These are phyloP conservation scores for Euryodendron excelsum DNA, from an alignment of 148 eudicot genomes.

Conservation along the genomic window DNA sequence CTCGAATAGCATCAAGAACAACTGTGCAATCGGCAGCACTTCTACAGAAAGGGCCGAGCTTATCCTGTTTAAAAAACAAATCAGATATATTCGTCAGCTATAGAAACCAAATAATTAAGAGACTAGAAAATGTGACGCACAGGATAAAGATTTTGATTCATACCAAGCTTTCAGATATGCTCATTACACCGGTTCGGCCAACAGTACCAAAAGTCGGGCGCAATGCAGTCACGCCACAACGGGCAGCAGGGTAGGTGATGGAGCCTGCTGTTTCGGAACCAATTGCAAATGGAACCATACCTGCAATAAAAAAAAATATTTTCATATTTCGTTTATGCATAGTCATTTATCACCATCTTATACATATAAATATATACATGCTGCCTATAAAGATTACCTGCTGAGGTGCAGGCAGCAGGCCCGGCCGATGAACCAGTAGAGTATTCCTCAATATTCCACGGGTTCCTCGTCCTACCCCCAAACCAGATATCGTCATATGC, in stretches of 20 bases:
- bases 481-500: constrained; percentile 95
- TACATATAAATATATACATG: too few relatives aligned
- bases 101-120: too few relatives aligned
- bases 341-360: too few relatives aligned
- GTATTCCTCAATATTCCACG: constrained; percentile 91
- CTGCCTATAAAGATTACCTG: constrained; percentile 57
- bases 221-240: constrained; percentile 88
- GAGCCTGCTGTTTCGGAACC: constrained; percentile 96
- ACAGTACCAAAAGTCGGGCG: constrained; percentile 85
- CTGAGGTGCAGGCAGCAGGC: constrained; percentile 89
- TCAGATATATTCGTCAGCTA: too few relatives aligned
- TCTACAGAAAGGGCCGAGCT: constrained; percentile 93
- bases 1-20: constrained; percentile 64
- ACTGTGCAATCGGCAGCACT: constrained; percentile 78
- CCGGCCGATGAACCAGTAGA: constrained; percentile 94
- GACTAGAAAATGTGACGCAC: background rate
- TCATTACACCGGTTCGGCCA: constrained; percentile 90
- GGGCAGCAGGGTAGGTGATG: constrained; percentile 79
- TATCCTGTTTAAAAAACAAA: constrained; percentile 69
- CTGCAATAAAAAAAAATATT: constrained; percentile 25
- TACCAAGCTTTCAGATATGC: constrained; percentile 93
- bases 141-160: background rate
- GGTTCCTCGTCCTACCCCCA: constrained; percentile 94
- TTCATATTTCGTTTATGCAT: too few relatives aligned
- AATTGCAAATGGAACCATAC: constrained; percentile 92